These are phyloP conservation scores for Phytophthora palmivora DNA, from an alignment of 352 stramenopile genomes.

Conservation along the genomic window DNA sequence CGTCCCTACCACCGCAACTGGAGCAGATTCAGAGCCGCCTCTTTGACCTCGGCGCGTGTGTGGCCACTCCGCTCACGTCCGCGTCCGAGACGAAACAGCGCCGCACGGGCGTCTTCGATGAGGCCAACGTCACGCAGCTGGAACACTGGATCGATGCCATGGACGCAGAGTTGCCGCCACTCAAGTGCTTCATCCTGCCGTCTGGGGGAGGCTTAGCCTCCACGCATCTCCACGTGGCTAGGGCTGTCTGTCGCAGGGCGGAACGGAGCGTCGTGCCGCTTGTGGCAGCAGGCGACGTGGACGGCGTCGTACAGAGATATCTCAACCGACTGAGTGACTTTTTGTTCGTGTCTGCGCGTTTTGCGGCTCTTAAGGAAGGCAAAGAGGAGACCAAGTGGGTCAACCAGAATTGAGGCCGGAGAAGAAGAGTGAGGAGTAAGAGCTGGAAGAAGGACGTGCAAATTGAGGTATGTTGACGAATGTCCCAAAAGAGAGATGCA, in stretches of 20 bases:
- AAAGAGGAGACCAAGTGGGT: slow-evolving; percentile 85
- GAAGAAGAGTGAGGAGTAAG: slow-evolving; percentile 16
- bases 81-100: slow-evolving; percentile 73
- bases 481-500: too few relatives aligned
- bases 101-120: slow-evolving; percentile 63
- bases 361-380: slow-evolving; percentile 60
- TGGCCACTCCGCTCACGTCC: slow-evolving; percentile 84
- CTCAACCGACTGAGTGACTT: slow-evolving; percentile 91
- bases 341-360: slow-evolving; percentile 84
- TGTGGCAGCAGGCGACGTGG: slow-evolving; percentile 70
- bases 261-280: slow-evolving; percentile 88
- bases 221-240: slow-evolving; percentile 88
- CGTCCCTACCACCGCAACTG: slow-evolving; percentile 66
- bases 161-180: slow-evolving; percentile 78
- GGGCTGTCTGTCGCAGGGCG: slow-evolving; percentile 85
- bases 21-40: slow-evolving; percentile 90
- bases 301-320: slow-evolving; percentile 79
- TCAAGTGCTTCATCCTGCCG: slow-evolving; percentile 91
- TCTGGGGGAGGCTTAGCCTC: slow-evolving; percentile 76
- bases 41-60: slow-evolving; percentile 90
- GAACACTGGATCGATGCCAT: slow-evolving; percentile 92
- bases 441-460: background rate
- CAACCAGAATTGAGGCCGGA: slow-evolving; percentile 74
- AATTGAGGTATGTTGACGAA: too few relatives aligned
- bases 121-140: slow-evolving; percentile 68